A percentile compares a stretch with the other conserved stretches of the same genome.
Conservation (phyloP, 2,329 filamentous ascomycete species). For the Fusarium sp. region DNA sequence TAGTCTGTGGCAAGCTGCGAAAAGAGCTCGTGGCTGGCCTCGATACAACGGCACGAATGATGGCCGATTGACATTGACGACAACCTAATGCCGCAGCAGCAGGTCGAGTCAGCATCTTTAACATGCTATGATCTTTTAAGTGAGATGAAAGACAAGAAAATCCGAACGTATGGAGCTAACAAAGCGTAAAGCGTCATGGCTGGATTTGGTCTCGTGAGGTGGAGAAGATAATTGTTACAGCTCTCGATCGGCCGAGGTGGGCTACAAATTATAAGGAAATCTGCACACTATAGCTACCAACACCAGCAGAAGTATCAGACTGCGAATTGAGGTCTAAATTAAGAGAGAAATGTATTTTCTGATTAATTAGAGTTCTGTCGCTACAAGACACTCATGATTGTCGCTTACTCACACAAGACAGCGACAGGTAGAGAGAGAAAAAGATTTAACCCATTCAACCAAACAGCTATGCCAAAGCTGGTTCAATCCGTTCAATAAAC, state of each 20-base stretch:
- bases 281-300: not conserved
- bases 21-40: slow-evolving; percentile 39
- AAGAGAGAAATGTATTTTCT: not conserved
- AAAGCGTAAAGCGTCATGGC: slow-evolving; percentile 20
- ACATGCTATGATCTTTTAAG: not conserved
- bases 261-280: slow-evolving; percentile 10
- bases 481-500: too few species aligned
- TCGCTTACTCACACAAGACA: too few species aligned
- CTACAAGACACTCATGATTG: too few species aligned
- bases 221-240: slow-evolving; percentile 27
- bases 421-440: too few species aligned
- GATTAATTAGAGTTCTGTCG: too few species aligned
- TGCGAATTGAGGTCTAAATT: not conserved
- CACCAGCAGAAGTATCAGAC: not conserved
- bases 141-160: slow-evolving; percentile 5
- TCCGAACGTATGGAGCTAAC: slow-evolving; percentile 6
- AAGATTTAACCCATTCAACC: too few species aligned
- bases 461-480: too few species aligned
- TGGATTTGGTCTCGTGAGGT: slow-evolving; percentile 22
- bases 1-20: slow-evolving; percentile 43
- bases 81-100: slow-evolving; percentile 50
- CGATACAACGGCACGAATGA: slow-evolving; percentile 50
- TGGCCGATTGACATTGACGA: slow-evolving; percentile 50
- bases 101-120: slow-evolving; percentile 52
- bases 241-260: slow-evolving; percentile 8